Evolutionary conservation across 768 basidiomycete genomes (phyloP), one percentile per base, ranked within the genome.

Genomic region (Chalciporus sphaerocephalus): DNA sequence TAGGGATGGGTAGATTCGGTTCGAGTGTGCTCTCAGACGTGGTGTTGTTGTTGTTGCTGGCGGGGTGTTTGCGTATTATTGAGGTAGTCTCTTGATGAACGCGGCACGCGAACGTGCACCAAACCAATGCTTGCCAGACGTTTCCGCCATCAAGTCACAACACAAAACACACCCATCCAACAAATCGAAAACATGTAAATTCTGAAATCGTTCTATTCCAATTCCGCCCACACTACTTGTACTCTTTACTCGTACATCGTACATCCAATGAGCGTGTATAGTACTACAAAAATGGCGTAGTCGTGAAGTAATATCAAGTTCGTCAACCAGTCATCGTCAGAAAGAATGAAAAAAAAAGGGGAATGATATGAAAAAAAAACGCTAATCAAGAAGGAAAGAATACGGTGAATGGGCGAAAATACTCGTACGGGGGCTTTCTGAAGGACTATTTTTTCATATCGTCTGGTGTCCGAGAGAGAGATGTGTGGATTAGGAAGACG

Each of bases 231-330:
- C n/a, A n/a, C n/a, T n/a, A n/a, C n/a, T n/a, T n/a, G n/a, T n/a
- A n/a, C n/a, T n/a, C n/a, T 15, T 42, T 18, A 6, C n/a, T n/a
- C 20, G n/a, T 32, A 32, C 30, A 42, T 15, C 41, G 53, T 50
- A 37, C 44, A 44, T 13, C 34, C 32, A 57, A 58, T 58, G 56
- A 58, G 46, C 12, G 56, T 58, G 56, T 27, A 22, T 58, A 52
- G 48, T 55, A 54, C 56, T 58, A 58, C 56, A 58, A n/a, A 36
- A 51, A 20, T 55, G 30, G 56, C 38, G 50, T 55, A 50, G 57
- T 55, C 43, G 38, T 58, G 50, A 52, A 50, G 57, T 55, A 40
- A 36, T 58, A 45, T 22, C 8, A n/a, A 2, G 37, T 43, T 51
- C 20, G 23, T 46, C 38, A 6, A 15, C 13, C n/a, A 18, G 18